These are phyloP conservation scores for Antitrichia curtipendula DNA, from an alignment of 225 moss, liverwort and hornwort genomes.

Conservation along the genomic window DNA sequence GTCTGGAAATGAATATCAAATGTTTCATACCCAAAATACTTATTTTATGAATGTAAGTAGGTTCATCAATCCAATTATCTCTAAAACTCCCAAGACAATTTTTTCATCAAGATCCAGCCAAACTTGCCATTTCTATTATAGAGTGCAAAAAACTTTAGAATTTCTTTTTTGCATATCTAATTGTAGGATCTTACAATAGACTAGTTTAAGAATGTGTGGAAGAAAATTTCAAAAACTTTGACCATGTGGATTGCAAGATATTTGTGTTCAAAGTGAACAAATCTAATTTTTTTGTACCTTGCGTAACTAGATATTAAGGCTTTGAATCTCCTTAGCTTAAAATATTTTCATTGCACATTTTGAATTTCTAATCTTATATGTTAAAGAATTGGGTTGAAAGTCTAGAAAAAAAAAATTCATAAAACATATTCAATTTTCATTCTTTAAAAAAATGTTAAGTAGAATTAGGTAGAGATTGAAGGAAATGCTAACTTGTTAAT, in stretches of 20 bases:
- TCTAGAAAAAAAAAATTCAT: not conserved
- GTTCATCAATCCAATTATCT: not conserved
- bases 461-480: not conserved
- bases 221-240: not conserved
- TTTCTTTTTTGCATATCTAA: no score
- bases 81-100: rapidly evolving
- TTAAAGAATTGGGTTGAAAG: not conserved
- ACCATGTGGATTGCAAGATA: rapidly evolving
- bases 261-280: no score
- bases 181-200: no score
- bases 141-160: not conserved
- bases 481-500: not conserved
- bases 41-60: not conserved
- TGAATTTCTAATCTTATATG: not conserved
- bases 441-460: not conserved
- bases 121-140: not conserved
- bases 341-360: not conserved
- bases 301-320: not conserved
- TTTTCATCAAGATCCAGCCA: not conserved
- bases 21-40: not conserved
- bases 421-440: not conserved
- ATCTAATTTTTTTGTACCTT: not conserved
- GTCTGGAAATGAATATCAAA: not conserved
- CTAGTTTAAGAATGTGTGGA: no score
- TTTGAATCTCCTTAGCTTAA: not conserved